Evolutionary conservation across 2,329 filamentous ascomycete genomes (phyloP), one percentile per base, ranked within the genome.

Genomic region (Fusarium sp.): DNA sequence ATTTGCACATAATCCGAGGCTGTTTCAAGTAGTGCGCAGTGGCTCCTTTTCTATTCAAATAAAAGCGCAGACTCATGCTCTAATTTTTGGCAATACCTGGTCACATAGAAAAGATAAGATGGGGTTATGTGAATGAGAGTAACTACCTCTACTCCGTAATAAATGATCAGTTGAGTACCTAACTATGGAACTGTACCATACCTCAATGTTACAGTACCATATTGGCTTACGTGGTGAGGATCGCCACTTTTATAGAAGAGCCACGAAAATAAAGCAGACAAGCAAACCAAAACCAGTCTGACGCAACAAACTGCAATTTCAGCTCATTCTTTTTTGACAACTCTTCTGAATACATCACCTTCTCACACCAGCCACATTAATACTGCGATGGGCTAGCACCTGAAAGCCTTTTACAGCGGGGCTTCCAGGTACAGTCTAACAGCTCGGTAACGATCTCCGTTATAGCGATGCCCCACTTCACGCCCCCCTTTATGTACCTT

Each of bases 281-380:
- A 27, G 23, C 20, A 14, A 23, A 15, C 6, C 17, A 23, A 17
- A 21, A 13, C 14, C 21, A 8, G 6, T 31, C 31, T 49, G 33
- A 25, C 47, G 31, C 51, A 40, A 40, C n/a, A 58, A 58, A 23
- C 35, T 49, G 53, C 20, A 59, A 59, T 58, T 59, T 59, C 53
- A 51, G 36, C 25, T 39, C 36, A 43, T 51, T 21, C 15, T 41
- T 43, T 41, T 43, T 6, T 25, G 25, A 21, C 25, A 51, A 51
- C 43, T 25, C 42, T 51, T 43, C 48, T 54, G 27, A 15, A 29
- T 21, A 20, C 25, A 37, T 57, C 29, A 35, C 23, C 40, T 39
- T 42, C 42, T 58, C 58, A 49, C 66, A 67, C 59, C 60, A 73
- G 70, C 70, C 70, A 73, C 70, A 70, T 56, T 31, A 51, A 39